Base-by-base conservation (phyloP, 1,284 basidiomycete genomes). In the Baeospora myosura region DNA sequence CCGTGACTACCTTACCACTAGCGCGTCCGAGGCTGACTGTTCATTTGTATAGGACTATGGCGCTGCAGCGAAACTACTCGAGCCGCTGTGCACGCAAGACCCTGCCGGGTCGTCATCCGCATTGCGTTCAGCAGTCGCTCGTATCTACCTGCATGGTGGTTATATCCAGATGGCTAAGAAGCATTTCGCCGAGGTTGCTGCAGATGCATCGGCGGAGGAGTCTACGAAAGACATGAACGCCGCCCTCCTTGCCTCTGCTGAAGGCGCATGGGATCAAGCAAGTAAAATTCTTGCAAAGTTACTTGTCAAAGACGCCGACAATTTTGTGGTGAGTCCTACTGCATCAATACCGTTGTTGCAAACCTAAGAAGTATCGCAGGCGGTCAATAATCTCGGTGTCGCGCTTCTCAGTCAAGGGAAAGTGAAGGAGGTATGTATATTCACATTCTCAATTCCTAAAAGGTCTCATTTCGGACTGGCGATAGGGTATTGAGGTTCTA, bases 351-450 rank as follows among this genome's bases (percentile, higher is more conserved):
- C 8, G 18, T 16, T 40, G 8, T 28, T 25, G 3, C 12, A 21
- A 16, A 39, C 18, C 22, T 38, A n/a, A 26, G 4, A n/a, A 24
- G 10, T 33, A 33, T 25, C 42, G 2, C 36, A 87, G 84, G 82
- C 84, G n/a, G 69, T 78, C 22, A 90, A 88, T 56, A 85, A 90
- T 52, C 64, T 88, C 6, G 72, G 81, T 0, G 87, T 90, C 26
- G 71, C 78, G 7, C 58, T 85, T 20, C 62, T 89, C 37, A 74
- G 72, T 44, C 75, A 80, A 50, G 87, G 87, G 3, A 76, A 72
- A 48, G 51, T 89, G 24, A 77, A 76, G 54, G 80, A 88, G 66
- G 83, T 78, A n/a, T 46, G 5, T 17, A 17, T n/a, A 33, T 41
- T 23, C 3, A 21, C 32, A 39, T 23, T 29, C 11, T 18, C 41